Percentiles rank a stretch among this genome's conserved stretches.
Conservation (phyloP, 805 yeast species). For the Starmerella ratchasimensis region DNA sequence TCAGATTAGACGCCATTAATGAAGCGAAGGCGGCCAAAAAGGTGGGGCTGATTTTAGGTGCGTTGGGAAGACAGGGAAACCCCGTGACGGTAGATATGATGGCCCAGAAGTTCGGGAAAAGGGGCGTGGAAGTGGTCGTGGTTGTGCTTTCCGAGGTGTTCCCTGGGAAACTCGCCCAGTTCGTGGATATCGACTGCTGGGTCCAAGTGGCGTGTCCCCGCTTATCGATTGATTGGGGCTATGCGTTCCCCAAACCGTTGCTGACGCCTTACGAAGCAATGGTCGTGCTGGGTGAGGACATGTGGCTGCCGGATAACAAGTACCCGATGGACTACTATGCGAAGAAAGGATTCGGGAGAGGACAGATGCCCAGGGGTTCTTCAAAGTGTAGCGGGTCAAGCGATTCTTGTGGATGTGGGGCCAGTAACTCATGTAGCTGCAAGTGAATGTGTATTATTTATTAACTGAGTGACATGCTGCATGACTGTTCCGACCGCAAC, state of each 20-base stretch:
- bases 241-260: conserved; percentile 83
- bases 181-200: conserved; percentile 86
- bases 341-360: conserved; percentile 83
- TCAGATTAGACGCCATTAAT: conserved; percentile 60
- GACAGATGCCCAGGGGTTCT: conserved; percentile 44
- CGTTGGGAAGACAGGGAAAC: conserved; percentile 91
- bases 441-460: background rate
- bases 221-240: conserved; percentile 95
- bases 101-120: conserved; percentile 37
- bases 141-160: conserved; percentile 84
- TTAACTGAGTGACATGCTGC: too few relatives aligned
- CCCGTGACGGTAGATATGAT: conserved; percentile 57
- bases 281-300: conserved; percentile 68
- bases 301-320: conserved; percentile 27
- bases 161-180: conserved; percentile 82
- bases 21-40: conserved; percentile 47
- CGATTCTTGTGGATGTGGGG: too few relatives aligned
- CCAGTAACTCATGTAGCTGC: too few relatives aligned
- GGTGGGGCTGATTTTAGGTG: conserved; percentile 80
- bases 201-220: conserved; percentile 97
- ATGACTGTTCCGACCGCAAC: too few relatives aligned
- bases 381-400: too few relatives aligned
- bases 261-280: conserved; percentile 93
- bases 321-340: conserved; percentile 97
- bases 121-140: conserved; percentile 59